Conservation (phyloP, 805 yeast genomes). For the Candida corydali region DNA sequence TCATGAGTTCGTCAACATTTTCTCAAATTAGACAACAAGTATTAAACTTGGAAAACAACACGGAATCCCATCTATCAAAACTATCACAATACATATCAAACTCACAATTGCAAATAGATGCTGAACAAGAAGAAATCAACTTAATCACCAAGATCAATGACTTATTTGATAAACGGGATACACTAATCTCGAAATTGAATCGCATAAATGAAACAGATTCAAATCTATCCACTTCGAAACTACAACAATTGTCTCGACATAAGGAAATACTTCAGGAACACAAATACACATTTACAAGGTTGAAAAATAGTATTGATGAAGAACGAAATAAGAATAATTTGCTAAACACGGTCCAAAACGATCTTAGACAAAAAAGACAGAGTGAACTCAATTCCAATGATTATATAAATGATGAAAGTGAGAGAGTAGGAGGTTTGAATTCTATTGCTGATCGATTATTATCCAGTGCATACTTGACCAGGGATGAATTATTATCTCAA, state of each 20-base stretch:
- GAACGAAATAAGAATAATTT: conserved; percentile 76
- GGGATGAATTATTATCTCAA: conserved; percentile 80
- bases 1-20: conserved; percentile 46
- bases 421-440: conserved; percentile 69
- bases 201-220: conserved; percentile 51
- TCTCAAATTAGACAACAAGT: conserved; percentile 66
- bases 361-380: conserved; percentile 56
- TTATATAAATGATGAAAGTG: conserved; percentile 74
- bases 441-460: conserved; percentile 74
- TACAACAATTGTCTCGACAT: conserved; percentile 81
- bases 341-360: conserved; percentile 70
- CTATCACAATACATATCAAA: conserved; percentile 13
- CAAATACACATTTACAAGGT: conserved; percentile 54
- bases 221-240: conserved; percentile 63
- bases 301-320: conserved; percentile 56
- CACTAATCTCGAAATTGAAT: conserved; percentile 45
- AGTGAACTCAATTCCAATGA: conserved; percentile 46
- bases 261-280: conserved; percentile 73
- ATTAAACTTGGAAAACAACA: conserved; percentile 65
- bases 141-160: conserved; percentile 18
- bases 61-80: conserved; percentile 51
- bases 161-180: conserved; percentile 42
- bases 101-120: conserved; percentile 17
- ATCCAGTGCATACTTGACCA: conserved; percentile 81
- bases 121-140: conserved; percentile 15